Evolutionary conservation across 805 yeast species (phyloP), one percentile per base, ranked within the genome.

Genomic region (Lachancea sp.): DNA sequence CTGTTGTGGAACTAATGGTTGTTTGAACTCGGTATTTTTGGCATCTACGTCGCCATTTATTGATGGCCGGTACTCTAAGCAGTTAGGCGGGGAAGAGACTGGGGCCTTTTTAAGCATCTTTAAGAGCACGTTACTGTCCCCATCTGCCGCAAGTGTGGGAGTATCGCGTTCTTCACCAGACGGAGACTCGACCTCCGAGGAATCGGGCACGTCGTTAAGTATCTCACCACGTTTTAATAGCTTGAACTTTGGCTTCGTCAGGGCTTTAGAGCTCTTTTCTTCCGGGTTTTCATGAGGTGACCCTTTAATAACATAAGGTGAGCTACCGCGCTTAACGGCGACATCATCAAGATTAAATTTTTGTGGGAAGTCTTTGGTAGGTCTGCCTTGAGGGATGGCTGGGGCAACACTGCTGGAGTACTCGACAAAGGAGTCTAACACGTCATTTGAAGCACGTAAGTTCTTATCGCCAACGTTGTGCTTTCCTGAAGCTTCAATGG

Each of bases 201-300:
- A 11, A 7, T 30, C 34, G 11, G 6, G 13, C 12, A 52, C 24
- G 34, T 50, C 54, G 12, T 49, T 53, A 16, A 65, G 40, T 3
- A 50, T 51, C 41, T 67, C 65, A 15, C 70, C 70, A 34, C 69
- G 56, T 41, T 62, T 67, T 40, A 67, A 38, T 2, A 67, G 29
- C 41, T 56, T 63, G 34, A 64, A 47, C 42, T 61, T 65, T 3
- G 61, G 64, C 40, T 58, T 63, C 9, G 50, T 46, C 8, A 42
- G 44, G 5, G 40, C 24, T 28, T 35, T 29, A 9, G 35, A 28
- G 16, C 23, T 13, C 21, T 28, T 19, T 4, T 23, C 16, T 6
- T 25, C 38, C n/a, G n/a, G 29, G n/a, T 11, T 24, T 13, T 25
- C 38, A 13, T 28, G 23, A 12, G 26, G 30, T 25, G 29, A 5